Evolutionary conservation across 495 filamentous ascomycete species (phyloP).

Genomic region (Aspergillus baeticus): DNA sequence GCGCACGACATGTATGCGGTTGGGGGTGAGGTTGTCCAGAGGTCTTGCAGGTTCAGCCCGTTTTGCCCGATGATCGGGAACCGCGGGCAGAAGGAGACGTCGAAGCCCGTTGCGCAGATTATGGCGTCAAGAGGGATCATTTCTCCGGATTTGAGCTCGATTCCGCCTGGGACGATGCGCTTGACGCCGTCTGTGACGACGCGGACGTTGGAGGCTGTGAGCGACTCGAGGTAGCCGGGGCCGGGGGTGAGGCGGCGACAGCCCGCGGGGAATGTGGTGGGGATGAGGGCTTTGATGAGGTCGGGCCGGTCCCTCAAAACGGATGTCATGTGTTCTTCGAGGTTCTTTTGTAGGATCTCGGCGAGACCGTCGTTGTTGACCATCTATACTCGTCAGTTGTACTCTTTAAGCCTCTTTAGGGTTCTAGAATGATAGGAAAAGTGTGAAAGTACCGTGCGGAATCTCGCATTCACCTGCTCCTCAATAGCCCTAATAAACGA

Average conservation of each 20-base stretch:
- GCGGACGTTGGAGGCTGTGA: constrained; percentile 36
- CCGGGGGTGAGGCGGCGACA: constrained; percentile 44
- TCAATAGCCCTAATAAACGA: too few species aligned
- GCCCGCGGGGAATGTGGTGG: constrained; percentile 33
- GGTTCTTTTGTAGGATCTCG: constrained; percentile 16
- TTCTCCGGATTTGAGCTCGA: constrained; percentile 11
- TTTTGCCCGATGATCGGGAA: constrained; percentile 12
- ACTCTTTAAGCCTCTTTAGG: constrained; percentile 27
- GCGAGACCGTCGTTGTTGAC: constrained; percentile 36
- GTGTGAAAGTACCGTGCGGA: too few species aligned
- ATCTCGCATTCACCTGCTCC: too few species aligned
- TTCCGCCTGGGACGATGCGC: too few species aligned
- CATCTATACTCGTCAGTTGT: constrained; percentile 40
- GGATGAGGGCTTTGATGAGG: constrained; percentile 33
- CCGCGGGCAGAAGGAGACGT: not conserved
- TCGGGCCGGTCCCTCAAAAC: too few species aligned
- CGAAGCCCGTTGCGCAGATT: not conserved
- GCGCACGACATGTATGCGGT: constrained; percentile 47
- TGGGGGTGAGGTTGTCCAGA: too few species aligned
- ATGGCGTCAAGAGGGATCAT: constrained; percentile 31
- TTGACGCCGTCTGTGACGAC: constrained; percentile 48
- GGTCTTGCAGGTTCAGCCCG: not conserved
- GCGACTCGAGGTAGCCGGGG: constrained; percentile 37
- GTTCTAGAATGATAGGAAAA: too few species aligned
- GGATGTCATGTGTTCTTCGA: too few species aligned